Base-by-base conservation (phyloP, 2,329 filamentous ascomycete species). In the Xylariaceae sp. region DNA sequence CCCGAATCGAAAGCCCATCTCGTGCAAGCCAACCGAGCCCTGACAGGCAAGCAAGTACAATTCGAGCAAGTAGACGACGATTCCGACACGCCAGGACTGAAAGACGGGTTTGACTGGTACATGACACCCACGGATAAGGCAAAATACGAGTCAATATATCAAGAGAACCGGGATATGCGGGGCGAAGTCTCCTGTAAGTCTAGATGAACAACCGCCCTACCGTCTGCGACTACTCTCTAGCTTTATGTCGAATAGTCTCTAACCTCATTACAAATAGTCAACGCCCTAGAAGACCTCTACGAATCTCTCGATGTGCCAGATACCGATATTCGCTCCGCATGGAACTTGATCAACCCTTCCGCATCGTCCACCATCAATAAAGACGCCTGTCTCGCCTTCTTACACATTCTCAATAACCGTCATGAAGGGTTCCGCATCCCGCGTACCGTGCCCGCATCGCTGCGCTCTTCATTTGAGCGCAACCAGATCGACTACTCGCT, bases 91-190 rank as follows among this genome's bases (percentile, higher is more conserved):
- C 80, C 82, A 1, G 89, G 89, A 1, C 73, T 98, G 48, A 95
- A 95, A 64, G 89, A 96, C 65, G 91, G 91, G 11, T 98, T 98
- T 65, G 93, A 98, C 64, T 98, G 93, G 93, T 98, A 98, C 71
- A 98, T 98, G 89, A 89, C 82, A 45, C 93, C 93, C 1, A 67
- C 73, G 22, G 90, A 98, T 68, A 94, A 94, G 68, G 63, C 80
- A 50, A 97, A 96, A 67, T 98, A 98, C 69, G 89, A 96, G 66
- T 88, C 91, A 56, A 98, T 98, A 66, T 98, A 97, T 68, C 86
- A 85, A 50, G 89, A 94, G 57, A 94, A 89, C 68, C 81, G 89
- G 47, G 87, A 95, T 64, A 80, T 84, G 63, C 83, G 90, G 38
- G 93, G 93, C 50, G 88, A 95, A 59, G 77, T 90, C 54, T 74